phyloP scores from a whole-genome alignment of 768 basidiomycete species.

The Pleurotus ostreatus region DNA sequence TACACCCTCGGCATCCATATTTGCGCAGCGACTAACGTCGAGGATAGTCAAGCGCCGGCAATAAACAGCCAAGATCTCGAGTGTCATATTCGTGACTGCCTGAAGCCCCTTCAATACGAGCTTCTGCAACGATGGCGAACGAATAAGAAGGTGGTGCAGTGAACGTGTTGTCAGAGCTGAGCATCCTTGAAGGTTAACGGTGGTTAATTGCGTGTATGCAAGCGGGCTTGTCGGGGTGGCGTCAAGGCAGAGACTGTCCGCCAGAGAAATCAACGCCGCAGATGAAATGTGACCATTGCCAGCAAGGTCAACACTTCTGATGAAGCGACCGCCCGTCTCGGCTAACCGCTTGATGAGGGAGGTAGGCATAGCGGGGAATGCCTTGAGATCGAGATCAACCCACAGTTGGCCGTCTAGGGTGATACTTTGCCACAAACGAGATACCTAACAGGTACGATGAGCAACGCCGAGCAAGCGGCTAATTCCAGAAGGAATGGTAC shows the following conservation, averaged over 20 bases:
- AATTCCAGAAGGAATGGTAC: conserved; percentile 18
- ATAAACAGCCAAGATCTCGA: conserved; percentile 57
- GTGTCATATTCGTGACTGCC: conserved; percentile 71
- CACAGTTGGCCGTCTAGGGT: conserved; percentile 89
- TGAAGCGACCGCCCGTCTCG: conserved; percentile 57
- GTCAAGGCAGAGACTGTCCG: conserved; percentile 49
- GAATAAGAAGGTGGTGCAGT: conserved; percentile 64
- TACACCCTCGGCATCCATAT: conserved; percentile 65
- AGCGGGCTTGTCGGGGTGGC: conserved; percentile 26
- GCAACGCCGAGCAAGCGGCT: neutral
- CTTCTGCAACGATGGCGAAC: conserved; percentile 53
- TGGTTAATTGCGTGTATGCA: conserved; percentile 62
- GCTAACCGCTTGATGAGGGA: conserved; percentile 51
- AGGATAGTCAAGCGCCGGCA: conserved; percentile 55
- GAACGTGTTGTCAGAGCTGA: conserved; percentile 57
- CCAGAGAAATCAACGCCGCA: conserved; percentile 46
- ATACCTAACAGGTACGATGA: conserved; percentile 47
- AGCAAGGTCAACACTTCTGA: conserved; percentile 54
- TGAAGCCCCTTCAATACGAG: conserved; percentile 66
- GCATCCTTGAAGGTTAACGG: conserved; percentile 73
- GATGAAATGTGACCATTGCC: conserved; percentile 55
- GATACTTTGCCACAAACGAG: conserved; percentile 68
- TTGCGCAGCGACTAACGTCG: conserved; percentile 68
- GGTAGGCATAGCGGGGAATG: conserved; percentile 56
- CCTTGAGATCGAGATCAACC: conserved; percentile 56